Evolutionary conservation across 2,329 filamentous ascomycete genomes (phyloP).

Genomic region (Blumeriella jaapii): DNA sequence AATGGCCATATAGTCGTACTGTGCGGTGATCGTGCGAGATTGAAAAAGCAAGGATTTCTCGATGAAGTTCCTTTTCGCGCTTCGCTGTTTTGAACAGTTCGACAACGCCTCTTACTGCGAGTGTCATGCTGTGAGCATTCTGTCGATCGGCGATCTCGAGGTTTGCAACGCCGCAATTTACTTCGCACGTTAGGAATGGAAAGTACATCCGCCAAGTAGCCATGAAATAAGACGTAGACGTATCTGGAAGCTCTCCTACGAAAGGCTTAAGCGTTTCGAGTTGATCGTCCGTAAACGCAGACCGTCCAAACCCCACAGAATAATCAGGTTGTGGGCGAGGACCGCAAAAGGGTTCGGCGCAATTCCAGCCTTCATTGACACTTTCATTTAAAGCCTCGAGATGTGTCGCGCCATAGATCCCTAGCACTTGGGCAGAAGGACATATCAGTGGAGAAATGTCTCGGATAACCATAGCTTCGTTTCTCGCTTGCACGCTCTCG

Average conservation of each 20-base stretch:
- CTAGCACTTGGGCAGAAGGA: constrained; percentile 4
- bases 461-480: constrained; percentile 27
- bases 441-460: constrained; percentile 29
- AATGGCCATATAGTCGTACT: constrained; percentile 28
- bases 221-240: constrained; percentile 26
- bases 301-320: constrained; percentile 30
- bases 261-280: constrained; percentile 31
- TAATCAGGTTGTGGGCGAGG: constrained; percentile 34
- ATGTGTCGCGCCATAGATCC: constrained; percentile 10
- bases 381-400: constrained; percentile 30
- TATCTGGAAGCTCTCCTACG: constrained; percentile 26
- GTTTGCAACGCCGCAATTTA: constrained; percentile 32
- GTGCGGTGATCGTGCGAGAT: constrained; percentile 12
- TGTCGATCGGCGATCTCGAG: constrained; percentile 20
- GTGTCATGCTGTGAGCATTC: too few species aligned
- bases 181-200: constrained; percentile 38
- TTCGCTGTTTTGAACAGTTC: constrained; percentile 7
- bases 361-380: constrained; percentile 33
- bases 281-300: constrained; percentile 31
- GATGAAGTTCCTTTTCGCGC: constrained; percentile 14
- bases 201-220: constrained; percentile 37
- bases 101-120: too few species aligned
- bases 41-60: constrained; percentile 34
- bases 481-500: constrained; percentile 24
- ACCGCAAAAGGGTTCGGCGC: constrained; percentile 28